phyloP scores from a whole-genome alignment of 2,329 filamentous ascomycete species.

The Monosporascus sp. region DNA sequence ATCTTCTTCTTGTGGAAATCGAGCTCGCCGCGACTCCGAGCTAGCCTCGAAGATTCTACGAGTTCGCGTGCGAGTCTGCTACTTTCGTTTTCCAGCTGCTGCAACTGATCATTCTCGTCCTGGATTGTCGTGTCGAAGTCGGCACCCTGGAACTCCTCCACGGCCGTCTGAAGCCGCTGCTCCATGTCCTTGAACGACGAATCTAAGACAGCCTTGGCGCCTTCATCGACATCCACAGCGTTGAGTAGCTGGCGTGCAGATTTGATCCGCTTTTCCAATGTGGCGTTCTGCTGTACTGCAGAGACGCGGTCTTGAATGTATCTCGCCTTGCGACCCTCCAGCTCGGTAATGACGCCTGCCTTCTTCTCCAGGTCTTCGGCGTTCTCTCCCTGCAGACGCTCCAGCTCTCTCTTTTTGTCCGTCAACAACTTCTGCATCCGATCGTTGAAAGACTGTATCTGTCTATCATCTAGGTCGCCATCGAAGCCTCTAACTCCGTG shows the following conservation, averaged over 20 bases:
- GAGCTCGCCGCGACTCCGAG: conserved; percentile 76
- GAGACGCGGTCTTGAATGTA: conserved; percentile 69
- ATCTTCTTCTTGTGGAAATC: conserved; percentile 79
- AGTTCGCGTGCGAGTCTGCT: conserved; percentile 74
- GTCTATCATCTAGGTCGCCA: conserved; percentile 65
- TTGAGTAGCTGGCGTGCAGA: conserved; percentile 64
- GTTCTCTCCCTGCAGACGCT: conserved; percentile 67
- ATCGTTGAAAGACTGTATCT: conserved; percentile 72
- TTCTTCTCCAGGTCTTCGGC: conserved; percentile 68
- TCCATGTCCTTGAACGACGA: conserved; percentile 67
- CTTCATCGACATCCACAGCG: conserved; percentile 79
- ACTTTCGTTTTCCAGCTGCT: conserved; percentile 65
- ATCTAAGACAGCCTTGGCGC: conserved; percentile 71
- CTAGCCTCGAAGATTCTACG: conserved; percentile 73
- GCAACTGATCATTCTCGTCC: conserved; percentile 59
- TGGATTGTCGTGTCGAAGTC: conserved; percentile 69
- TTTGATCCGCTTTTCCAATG: conserved; percentile 66
- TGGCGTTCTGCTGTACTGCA: conserved; percentile 65
- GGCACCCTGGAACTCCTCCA: conserved; percentile 56
- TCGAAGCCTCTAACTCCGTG: conserved; percentile 85
- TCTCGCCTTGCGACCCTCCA: conserved; percentile 69
- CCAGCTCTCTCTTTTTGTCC: conserved; percentile 75
- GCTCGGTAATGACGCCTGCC: conserved; percentile 64
- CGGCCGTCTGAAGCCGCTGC: conserved; percentile 54
- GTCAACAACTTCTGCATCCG: conserved; percentile 67